phyloP scores from a whole-genome alignment of 2,329 filamentous ascomycete genomes.

The Byssothecium circinans region DNA sequence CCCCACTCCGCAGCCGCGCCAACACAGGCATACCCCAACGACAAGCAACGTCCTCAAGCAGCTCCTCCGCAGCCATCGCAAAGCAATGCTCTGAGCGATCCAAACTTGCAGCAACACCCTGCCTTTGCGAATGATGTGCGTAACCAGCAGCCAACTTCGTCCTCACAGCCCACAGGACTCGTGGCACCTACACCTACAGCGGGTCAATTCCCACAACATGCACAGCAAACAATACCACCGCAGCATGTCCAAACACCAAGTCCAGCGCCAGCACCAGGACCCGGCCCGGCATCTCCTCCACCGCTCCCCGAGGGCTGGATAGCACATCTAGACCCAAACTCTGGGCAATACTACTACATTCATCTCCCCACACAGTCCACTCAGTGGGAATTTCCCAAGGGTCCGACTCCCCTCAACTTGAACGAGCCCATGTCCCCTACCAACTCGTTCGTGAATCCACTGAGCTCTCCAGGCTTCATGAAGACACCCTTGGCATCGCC shows the following conservation, averaged over 20 bases:
- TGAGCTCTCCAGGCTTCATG: conserved; percentile 54
- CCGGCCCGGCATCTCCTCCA: conserved; percentile 79
- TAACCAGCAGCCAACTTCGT: conserved; percentile 50
- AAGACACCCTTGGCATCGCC: conserved; percentile 72
- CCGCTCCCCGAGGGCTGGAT: conserved; percentile 98
- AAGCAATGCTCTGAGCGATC: conserved; percentile 38
- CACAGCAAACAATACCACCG: conserved; percentile 16
- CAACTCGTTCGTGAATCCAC: conserved; percentile 52
- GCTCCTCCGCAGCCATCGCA: conserved; percentile 25
- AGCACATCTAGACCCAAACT: conserved; percentile 90
- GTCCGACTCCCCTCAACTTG: conserved; percentile 83
- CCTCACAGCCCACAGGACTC: conserved; percentile 39
- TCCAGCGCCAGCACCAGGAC: conserved; percentile 49
- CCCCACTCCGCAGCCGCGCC: conserved; percentile 43
- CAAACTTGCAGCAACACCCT: conserved; percentile 66
- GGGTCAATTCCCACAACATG: conserved; percentile 27
- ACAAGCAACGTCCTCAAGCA: conserved; percentile 66
- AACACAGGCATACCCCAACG: conserved; percentile 68
- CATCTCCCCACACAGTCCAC: conserved; percentile 93
- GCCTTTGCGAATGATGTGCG: conserved; percentile 86
- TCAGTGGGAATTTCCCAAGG: conserved; percentile 98
- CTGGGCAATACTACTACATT: conserved; percentile 98
- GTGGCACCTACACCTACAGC: conserved; percentile 36
- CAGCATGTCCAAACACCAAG: conserved; percentile 46
- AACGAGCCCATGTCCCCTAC: conserved; percentile 85